phyloP scores from a whole-genome alignment of 176 grass and related monocot species.

The Triticum aestivum region IWGSC_CS_RefSeq_v2.1 NC_057811.1:67637811-67638310 shows the following conservation, averaged over 20 bases:
- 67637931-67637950: background rate
- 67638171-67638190: slow-evolving; percentile 44
- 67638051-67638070: slow-evolving; percentile 66
- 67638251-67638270: slow-evolving; percentile 15
- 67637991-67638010: slow-evolving; percentile 41
- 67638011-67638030: slow-evolving; percentile 38
- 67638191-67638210: slow-evolving; percentile 31
- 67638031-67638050: slow-evolving; percentile 54
- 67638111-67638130: slow-evolving; percentile 1
- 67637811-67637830: background rate
- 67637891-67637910: slow-evolving; percentile 44
- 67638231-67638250: background rate
- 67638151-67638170: background rate
- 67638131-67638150: slow-evolving; percentile 40
- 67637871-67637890: slow-evolving; percentile 87
- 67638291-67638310: background rate
- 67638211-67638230: slow-evolving; percentile 37
- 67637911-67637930: slow-evolving; percentile 35
- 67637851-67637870: slow-evolving; percentile 50
- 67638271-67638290: slow-evolving; percentile 9
- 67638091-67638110: background rate
- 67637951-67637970: slow-evolving; percentile 60
- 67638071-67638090: background rate
- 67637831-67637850: slow-evolving; percentile 45
- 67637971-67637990: slow-evolving; percentile 45